Percentiles rank a stretch among this genome's conserved stretches.
Evolutionary conservation across 2,329 filamentous ascomycete species (phyloP).

Genomic region (Phyllosticta capitalensis): DNA sequence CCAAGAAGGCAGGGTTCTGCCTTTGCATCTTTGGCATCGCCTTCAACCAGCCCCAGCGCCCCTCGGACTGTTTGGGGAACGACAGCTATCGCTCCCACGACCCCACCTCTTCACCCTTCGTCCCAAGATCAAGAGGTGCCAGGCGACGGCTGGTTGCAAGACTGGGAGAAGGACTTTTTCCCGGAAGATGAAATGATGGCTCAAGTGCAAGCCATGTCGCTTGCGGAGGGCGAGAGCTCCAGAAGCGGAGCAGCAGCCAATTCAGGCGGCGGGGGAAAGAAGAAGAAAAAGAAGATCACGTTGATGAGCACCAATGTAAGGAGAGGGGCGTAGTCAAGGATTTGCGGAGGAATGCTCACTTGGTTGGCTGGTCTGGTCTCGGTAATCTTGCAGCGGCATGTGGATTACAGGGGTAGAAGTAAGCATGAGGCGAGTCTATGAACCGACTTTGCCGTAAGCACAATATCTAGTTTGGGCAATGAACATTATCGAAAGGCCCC

Average conservation of each 20-base stretch:
- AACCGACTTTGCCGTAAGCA: neutral
- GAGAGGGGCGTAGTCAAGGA: slow-evolving; percentile 40
- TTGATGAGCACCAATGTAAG: slow-evolving; percentile 57
- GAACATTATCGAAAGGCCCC: neutral
- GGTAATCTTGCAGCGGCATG: slow-evolving; percentile 8
- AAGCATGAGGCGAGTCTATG: neutral
- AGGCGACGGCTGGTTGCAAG: slow-evolving; percentile 81
- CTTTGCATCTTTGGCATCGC: slow-evolving; percentile 61
- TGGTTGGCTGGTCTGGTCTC: neutral
- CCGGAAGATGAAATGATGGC: slow-evolving; percentile 48
- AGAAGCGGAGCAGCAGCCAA: slow-evolving; percentile 22
- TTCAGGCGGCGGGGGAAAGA: slow-evolving; percentile 32
- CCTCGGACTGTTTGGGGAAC: slow-evolving; percentile 92
- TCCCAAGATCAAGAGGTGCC: slow-evolving; percentile 29
- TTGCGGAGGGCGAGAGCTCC: slow-evolving; percentile 21
- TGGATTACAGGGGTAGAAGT: neutral
- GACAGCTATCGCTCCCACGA: slow-evolving; percentile 49
- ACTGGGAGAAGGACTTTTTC: slow-evolving; percentile 68
- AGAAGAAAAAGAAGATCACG: slow-evolving; percentile 60
- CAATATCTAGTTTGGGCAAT: neutral
- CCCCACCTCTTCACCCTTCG: slow-evolving; percentile 43
- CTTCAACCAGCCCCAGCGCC: slow-evolving; percentile 71
- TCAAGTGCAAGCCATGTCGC: slow-evolving; percentile 35
- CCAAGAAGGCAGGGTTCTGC: slow-evolving; percentile 44
- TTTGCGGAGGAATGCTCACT: neutral